phyloP scores from a whole-genome alignment of 1,284 basidiomycete genomes.

The Ganoderma leucocontextum region DNA sequence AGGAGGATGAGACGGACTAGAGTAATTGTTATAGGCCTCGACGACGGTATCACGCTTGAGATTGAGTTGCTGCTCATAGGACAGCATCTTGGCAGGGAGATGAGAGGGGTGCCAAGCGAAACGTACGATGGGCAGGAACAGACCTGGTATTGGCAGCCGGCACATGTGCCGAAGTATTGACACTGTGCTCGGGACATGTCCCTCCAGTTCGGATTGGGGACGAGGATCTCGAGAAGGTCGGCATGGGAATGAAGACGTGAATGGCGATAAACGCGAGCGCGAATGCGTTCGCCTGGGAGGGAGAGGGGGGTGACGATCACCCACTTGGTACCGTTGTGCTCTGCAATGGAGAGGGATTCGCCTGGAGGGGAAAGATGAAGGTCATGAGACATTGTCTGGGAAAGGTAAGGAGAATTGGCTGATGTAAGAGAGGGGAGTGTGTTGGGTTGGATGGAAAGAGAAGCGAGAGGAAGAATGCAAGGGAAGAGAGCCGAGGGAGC shows the following conservation, averaged over 20 bases:
- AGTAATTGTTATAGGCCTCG: slow-evolving; percentile 86
- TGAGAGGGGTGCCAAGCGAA: background rate
- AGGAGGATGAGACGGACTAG: slow-evolving; percentile 50
- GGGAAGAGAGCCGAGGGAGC: background rate
- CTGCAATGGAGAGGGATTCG: slow-evolving; percentile 71
- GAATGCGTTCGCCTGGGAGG: slow-evolving; percentile 83
- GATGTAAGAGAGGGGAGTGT: background rate
- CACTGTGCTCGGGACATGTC: slow-evolving; percentile 76
- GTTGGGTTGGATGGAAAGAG: background rate
- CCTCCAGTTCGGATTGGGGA: slow-evolving; percentile 70
- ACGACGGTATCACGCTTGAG: slow-evolving; percentile 90
- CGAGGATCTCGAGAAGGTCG: slow-evolving; percentile 76
- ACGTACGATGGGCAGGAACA: slow-evolving; percentile 13
- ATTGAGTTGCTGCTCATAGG: slow-evolving; percentile 87
- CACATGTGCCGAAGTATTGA: slow-evolving; percentile 88
- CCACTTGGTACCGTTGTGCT: slow-evolving; percentile 67
- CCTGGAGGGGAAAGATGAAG: slow-evolving; percentile 51
- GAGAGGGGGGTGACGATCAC: slow-evolving; percentile 84
- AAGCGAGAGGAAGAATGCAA: slow-evolving; percentile 1
- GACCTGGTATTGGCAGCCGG: slow-evolving; percentile 82
- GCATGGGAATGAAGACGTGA: slow-evolving; percentile 77
- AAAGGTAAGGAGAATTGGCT: slow-evolving; percentile 2
- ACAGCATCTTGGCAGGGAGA: slow-evolving; percentile 72
- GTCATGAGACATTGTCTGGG: slow-evolving; percentile 7
- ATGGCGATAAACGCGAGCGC: slow-evolving; percentile 73